Percentiles rank a stretch among this genome's conserved stretches.
Conservation (phyloP, 768 basidiomycete genomes). For the Mycena alexandri region DNA sequence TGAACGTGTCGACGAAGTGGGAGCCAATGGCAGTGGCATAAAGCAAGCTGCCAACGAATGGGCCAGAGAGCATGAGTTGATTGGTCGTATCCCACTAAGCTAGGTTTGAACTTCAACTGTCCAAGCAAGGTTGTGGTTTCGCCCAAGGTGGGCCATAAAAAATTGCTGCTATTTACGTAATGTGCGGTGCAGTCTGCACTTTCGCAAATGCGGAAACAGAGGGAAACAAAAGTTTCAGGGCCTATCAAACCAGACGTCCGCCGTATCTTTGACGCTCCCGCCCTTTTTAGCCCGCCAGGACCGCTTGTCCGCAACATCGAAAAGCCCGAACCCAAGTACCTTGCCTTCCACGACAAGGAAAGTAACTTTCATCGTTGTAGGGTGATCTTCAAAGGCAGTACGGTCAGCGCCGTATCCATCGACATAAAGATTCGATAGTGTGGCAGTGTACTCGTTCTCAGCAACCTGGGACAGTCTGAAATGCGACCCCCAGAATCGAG, state of each 20-base stretch:
- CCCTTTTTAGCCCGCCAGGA: slow-evolving; percentile 41
- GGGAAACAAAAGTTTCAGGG: background rate
- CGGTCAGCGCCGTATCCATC: slow-evolving; percentile 53
- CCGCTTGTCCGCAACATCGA: slow-evolving; percentile 25
- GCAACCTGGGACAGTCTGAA: slow-evolving; percentile 42
- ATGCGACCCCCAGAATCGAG: slow-evolving; percentile 54
- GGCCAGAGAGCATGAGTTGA: no score
- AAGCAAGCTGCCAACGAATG: no score
- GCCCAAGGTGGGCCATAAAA: no score
- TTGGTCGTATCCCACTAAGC: no score
- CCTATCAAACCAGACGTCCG: slow-evolving; percentile 49
- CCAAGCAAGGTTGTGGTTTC: no score
- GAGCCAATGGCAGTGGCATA: no score
- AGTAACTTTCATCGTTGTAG: slow-evolving; percentile 18
- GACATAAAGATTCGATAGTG: slow-evolving; percentile 47
- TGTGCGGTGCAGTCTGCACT: no score
- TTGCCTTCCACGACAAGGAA: slow-evolving; percentile 44
- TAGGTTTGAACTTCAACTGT: no score
- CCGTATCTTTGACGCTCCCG: slow-evolving; percentile 40
- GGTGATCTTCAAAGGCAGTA: slow-evolving; percentile 47
- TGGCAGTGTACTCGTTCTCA: slow-evolving; percentile 39
- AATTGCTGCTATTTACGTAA: no score
- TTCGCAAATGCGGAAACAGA: no score
- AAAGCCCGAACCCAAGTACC: slow-evolving; percentile 47
- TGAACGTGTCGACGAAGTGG: no score